These are phyloP conservation scores for Lodderomyces oxycetoniae DNA, from an alignment of 1,139 yeast genomes.

Conservation along the genomic window DNA sequence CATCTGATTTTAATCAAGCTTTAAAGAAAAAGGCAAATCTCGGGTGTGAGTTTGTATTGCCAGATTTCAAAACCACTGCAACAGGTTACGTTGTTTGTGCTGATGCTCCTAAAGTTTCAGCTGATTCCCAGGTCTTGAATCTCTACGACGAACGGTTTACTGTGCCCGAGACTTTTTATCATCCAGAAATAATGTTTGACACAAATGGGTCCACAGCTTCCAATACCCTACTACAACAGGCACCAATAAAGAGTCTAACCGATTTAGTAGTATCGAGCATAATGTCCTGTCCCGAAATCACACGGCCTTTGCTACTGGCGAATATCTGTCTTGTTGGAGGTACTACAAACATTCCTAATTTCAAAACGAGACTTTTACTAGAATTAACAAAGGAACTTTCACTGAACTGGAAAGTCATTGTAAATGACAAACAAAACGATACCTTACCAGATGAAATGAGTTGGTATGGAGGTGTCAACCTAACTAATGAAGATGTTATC, in stretches of 20 bases:
- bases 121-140: constrained; percentile 59
- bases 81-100: constrained; percentile 51
- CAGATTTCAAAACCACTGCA: constrained; percentile 78
- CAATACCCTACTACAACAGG: constrained; percentile 32
- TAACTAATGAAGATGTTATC: constrained; percentile 51
- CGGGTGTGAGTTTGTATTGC: constrained; percentile 67
- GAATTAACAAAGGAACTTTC: constrained; percentile 68
- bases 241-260: constrained; percentile 68
- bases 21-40: constrained; percentile 32
- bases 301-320: constrained; percentile 72
- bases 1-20: constrained; percentile 58
- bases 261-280: constrained; percentile 73
- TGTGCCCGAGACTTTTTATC: constrained; percentile 81
- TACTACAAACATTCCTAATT: constrained; percentile 64
- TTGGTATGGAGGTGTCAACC: constrained; percentile 44
- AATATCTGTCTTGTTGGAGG: constrained; percentile 86
- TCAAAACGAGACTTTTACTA: constrained; percentile 51
- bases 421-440: constrained; percentile 24
- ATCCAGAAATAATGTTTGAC: constrained; percentile 66
- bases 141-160: constrained; percentile 82
- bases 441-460: constrained; percentile 25
- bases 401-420: constrained; percentile 58
- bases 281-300: constrained; percentile 64
- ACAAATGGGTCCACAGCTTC: constrained; percentile 26
- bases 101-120: constrained; percentile 13